Base-by-base conservation (phyloP, 1,284 basidiomycete species). In the Ceratobasidium sp. region DNA sequence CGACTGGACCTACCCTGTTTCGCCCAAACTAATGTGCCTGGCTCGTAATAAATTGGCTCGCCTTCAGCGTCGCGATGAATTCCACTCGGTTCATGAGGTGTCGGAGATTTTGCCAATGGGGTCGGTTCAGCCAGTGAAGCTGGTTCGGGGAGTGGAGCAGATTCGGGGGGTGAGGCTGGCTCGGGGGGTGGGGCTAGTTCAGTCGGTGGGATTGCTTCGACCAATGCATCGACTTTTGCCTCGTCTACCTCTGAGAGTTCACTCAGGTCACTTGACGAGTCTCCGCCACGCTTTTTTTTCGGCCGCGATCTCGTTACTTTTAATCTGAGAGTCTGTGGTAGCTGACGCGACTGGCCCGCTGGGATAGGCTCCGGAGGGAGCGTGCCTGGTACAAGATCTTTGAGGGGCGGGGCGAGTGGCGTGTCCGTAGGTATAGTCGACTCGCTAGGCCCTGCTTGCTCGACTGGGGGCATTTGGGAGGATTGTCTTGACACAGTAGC, bases 1-100 rank as follows among this genome's bases (percentile, higher is more conserved):
- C 67, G 38, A 23, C 48, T 6, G 16, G n/a, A 83, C 88, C 79
- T 80, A 89, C 91, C 85, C 77, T 87, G 86, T 86, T 91, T 92
- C 1, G 90, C 91, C 91, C 91, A 92, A 2, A 92, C 91, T 90
- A 78, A n/a, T 10, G 70, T 74, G 38, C 70, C 70, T 3, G 57
- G 20, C 30, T 74, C 59, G 44, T 74, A 74, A 16, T 64, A 59
- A 14, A 30, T 64, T 18, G 70, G 57, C 52, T 52, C 59, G 7
- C 55, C 57, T 3, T 46, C 55, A 5, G 23, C 30, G 35, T n/a
- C 60, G 12, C 38, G 74, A 73, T 27, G 57, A 79, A 66, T 54
- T 62, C 38, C 79, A 67, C 60, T 80, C 35, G 68, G 41, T 38
- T 23, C 23, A 44, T 65, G 50, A 62, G 59, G 50, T 52, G 50